phyloP scores from a whole-genome alignment of 1,139 yeast genomes.

The Zygoascus sp. region DNA sequence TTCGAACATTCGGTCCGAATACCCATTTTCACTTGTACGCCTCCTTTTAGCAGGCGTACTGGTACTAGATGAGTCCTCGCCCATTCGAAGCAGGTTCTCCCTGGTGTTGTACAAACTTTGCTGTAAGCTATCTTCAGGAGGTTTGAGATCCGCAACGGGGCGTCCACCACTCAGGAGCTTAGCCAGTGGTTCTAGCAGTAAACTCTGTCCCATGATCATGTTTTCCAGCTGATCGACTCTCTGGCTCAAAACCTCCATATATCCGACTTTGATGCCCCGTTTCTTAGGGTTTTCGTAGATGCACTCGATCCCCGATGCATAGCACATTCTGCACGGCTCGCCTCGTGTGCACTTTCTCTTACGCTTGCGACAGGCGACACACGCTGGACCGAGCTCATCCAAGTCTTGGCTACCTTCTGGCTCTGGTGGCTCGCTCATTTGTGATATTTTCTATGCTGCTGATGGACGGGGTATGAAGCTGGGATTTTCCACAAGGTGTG shows the following conservation, averaged over 20 bases:
- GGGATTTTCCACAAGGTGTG: too few species aligned
- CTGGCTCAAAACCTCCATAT: constrained; percentile 10
- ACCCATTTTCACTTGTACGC: background rate
- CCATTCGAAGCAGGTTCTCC: background rate
- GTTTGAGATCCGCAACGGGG: background rate
- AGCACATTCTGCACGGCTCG: constrained; percentile 21
- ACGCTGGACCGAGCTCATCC: constrained; percentile 14
- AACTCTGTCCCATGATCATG: constrained; percentile 16
- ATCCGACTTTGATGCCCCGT: constrained; percentile 17
- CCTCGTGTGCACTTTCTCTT: constrained; percentile 23
- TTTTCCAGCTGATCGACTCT: constrained; percentile 16
- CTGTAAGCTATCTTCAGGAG: background rate
- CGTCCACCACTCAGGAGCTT: background rate
- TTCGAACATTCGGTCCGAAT: constrained; percentile 1
- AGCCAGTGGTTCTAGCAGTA: constrained; percentile 9
- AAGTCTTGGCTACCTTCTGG: background rate
- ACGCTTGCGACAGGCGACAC: constrained; percentile 21
- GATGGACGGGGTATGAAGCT: too few species aligned
- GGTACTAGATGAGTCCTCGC: background rate
- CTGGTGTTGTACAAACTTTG: too few species aligned
- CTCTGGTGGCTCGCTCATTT: background rate
- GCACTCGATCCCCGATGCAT: constrained; percentile 15
- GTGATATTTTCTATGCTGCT: too few species aligned
- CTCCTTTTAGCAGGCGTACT: background rate
- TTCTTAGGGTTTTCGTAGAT: constrained; percentile 15